Evolutionary conservation across 345 rosid species (phyloP), one percentile per base, ranked within the genome.

Genomic region (Hevea brasiliensis): DNA sequence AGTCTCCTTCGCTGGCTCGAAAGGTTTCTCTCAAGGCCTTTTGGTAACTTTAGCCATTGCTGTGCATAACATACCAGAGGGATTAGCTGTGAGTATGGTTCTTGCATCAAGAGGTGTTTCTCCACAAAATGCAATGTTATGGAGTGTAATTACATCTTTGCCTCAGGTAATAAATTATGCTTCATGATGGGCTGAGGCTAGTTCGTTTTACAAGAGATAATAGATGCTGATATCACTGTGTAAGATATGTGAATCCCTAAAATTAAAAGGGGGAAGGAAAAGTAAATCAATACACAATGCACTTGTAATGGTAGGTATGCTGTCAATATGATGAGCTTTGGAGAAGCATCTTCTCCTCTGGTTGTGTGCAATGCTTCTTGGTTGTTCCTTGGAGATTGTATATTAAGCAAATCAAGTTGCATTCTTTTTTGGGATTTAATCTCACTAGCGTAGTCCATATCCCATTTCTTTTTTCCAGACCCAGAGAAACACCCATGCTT

Each of bases 51-150:
- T 96, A 83, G 99, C 98, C 72, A 93, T 96, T 70, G 98, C 98
- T 55, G 98, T 96, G 64, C 99, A 96, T 80, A 96, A 96, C 77
- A 93, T 96, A 77, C 98, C 98, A 0, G 98, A 96, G 85, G 99
- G 99, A 56, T 84, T 93, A 71, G 99, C 99, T 76, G 97, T 96
- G 77, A 96, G 99, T 82, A 96, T 96, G 99, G 93, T 96, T 70
- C 95, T 96, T 74, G 90, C 98, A 53, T 96, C 99, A 71, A 87
- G 96, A 73, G 99, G 99, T 69, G 98, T 96, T 75, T 96, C 99
- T 78, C 97, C 98, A 4, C 97, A 93, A 68, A 96, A 96, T 83
- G 99, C 98, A 57, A 96, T 96, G 99, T 78, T 96, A 65, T 96
- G 99, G 98, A 96, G 99, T 82, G 82, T 96, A 70, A 90, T 93